These are phyloP conservation scores for Cyclotella baltica DNA, from an alignment of 108 stramenopile species.

Conservation along the genomic window DNA sequence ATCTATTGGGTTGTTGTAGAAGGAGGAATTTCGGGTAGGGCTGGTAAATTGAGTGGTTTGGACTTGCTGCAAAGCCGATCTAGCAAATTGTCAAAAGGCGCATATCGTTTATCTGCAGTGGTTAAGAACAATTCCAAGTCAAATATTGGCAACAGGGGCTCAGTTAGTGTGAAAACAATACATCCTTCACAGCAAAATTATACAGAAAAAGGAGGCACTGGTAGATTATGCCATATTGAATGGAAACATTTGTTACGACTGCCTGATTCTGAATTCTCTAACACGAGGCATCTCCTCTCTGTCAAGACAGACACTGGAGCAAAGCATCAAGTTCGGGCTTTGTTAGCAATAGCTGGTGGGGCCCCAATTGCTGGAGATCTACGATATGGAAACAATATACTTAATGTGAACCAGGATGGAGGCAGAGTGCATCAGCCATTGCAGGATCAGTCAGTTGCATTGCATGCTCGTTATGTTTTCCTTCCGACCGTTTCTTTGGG, in stretches of 20 bases:
- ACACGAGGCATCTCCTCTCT: slow-evolving; percentile 43
- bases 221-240: slow-evolving; percentile 55
- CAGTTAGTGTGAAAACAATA: slow-evolving; percentile 46
- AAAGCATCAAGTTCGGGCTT: slow-evolving; percentile 85
- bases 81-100: not conserved
- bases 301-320: slow-evolving; percentile 76
- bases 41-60: slow-evolving; percentile 30
- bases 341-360: slow-evolving; percentile 65
- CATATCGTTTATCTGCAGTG: slow-evolving; percentile 45
- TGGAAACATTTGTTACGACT: slow-evolving; percentile 54
- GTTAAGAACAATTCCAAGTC: slow-evolving; percentile 19
- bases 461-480: slow-evolving; percentile 74
- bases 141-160: slow-evolving; percentile 24
- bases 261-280: slow-evolving; percentile 11
- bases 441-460: slow-evolving; percentile 80
- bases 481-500: slow-evolving; percentile 68
- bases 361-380: slow-evolving; percentile 82
- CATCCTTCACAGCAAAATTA: slow-evolving; percentile 1
- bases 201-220: not conserved
- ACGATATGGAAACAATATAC: slow-evolving; percentile 64
- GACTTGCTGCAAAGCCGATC: slow-evolving; percentile 42
- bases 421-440: slow-evolving; percentile 57
- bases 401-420: slow-evolving; percentile 23
- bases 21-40: slow-evolving; percentile 29
- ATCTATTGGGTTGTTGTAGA: slow-evolving; percentile 63